phyloP scores from a whole-genome alignment of 2,329 filamentous ascomycete genomes.

The Fonsecaea monophora region DNA sequence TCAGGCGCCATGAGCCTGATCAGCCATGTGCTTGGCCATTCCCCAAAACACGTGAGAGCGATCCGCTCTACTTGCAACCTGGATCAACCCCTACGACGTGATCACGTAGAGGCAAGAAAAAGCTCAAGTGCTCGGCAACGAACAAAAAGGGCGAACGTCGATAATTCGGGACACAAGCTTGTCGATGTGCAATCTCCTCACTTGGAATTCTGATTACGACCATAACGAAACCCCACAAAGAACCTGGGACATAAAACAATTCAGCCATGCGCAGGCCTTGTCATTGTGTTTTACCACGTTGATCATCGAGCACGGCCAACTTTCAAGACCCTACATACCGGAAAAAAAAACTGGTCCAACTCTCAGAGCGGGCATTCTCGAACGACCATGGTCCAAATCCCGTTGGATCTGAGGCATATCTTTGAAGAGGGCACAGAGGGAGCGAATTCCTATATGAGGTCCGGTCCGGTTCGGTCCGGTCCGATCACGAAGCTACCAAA shows the following conservation, averaged over 20 bases:
- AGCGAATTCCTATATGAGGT: too few species aligned
- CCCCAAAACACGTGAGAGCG: slow-evolving; percentile 6
- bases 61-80: neutral
- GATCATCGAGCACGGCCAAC: neutral
- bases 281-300: neutral
- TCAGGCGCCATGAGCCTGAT: slow-evolving; percentile 21
- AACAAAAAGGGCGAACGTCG: neutral
- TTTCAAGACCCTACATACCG: neutral
- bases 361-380: neutral
- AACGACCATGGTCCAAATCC: neutral
- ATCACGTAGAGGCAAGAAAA: neutral
- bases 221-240: neutral
- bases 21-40: slow-evolving; percentile 18
- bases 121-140: neutral
- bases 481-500: too few species aligned
- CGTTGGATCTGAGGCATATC: neutral
- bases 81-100: neutral
- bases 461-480: too few species aligned
- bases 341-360: neutral
- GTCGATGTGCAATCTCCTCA: neutral
- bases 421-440: neutral
- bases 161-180: neutral
- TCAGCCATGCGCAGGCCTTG: neutral
- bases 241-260: neutral
- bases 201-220: neutral